phyloP scores from a whole-genome alignment of 1,139 yeast genomes.

The Candida anutae region DNA sequence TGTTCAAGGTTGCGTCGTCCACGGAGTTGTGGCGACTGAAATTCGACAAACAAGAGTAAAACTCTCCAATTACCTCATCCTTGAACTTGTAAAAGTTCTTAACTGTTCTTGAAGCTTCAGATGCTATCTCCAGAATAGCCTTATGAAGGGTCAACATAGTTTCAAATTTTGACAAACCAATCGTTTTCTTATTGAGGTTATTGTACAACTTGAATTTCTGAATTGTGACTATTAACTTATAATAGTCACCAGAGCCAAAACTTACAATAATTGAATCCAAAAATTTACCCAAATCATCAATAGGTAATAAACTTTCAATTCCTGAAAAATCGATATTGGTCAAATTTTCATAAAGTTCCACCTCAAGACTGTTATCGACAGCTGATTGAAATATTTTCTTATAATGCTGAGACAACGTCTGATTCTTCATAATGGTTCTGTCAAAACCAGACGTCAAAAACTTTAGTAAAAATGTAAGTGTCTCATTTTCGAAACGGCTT shows the following conservation, averaged over 20 bases:
- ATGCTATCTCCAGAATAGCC: constrained; percentile 16
- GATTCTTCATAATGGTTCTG: neutral
- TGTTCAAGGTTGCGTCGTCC: constrained; percentile 4
- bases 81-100: constrained; percentile 36
- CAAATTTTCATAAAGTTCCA: constrained; percentile 4
- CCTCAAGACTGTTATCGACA: constrained; percentile 2
- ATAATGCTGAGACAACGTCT: neutral
- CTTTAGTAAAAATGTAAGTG: constrained; percentile 4
- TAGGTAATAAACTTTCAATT: constrained; percentile 4
- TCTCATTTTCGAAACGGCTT: neutral
- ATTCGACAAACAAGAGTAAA: constrained; percentile 13
- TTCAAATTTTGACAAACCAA: neutral
- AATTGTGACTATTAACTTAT: constrained; percentile 16
- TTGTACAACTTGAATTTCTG: constrained; percentile 30
- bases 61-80: constrained; percentile 32
- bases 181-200: constrained; percentile 11
- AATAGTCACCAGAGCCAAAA: constrained; percentile 19
- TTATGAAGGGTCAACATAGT: constrained; percentile 11
- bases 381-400: neutral
- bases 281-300: constrained; percentile 5
- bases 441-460: constrained; percentile 6
- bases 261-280: constrained; percentile 14
- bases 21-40: constrained; percentile 2
- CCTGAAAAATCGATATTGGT: constrained; percentile 7
- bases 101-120: constrained; percentile 15